Conservation (phyloP, 2,329 filamentous ascomycete species). For the Colletotrichum liaoningense region DNA sequence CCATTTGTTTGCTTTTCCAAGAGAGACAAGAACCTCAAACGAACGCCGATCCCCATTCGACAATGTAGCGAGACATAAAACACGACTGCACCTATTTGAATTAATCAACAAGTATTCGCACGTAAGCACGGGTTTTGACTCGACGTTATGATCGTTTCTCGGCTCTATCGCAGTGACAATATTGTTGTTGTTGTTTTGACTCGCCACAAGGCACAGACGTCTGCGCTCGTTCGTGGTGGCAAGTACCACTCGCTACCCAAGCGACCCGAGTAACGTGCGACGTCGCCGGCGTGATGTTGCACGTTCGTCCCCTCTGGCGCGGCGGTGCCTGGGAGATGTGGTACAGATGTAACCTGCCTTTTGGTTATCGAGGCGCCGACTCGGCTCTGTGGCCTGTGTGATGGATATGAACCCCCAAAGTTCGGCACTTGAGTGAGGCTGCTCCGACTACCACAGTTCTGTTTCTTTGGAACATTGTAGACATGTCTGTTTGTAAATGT, state of each 20-base stretch:
- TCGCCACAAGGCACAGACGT: neutral
- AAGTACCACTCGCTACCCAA: slow-evolving; percentile 14
- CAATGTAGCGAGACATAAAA: neutral
- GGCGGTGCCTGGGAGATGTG: neutral
- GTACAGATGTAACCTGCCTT: neutral
- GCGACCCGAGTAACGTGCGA: neutral
- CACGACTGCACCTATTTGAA: neutral
- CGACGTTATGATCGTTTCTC: no score
- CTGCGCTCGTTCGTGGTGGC: no score
- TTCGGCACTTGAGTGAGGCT: neutral
- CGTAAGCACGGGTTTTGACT: neutral
- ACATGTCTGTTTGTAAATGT: no score
- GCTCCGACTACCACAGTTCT: neutral
- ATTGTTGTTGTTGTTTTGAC: neutral
- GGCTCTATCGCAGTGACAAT: neutral
- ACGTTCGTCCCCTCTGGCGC: neutral
- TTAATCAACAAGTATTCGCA: neutral
- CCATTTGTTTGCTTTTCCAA: neutral
- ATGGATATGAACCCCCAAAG: neutral
- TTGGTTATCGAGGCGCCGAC: neutral
- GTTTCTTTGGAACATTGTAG: no score
- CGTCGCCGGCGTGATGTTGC: neutral
- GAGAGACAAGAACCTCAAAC: neutral
- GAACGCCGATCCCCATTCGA: neutral
- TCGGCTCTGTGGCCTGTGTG: neutral